These are phyloP conservation scores for Dendrobium catenatum DNA, from an alignment of 106 monocot species.

Conservation along the genomic window DNA sequence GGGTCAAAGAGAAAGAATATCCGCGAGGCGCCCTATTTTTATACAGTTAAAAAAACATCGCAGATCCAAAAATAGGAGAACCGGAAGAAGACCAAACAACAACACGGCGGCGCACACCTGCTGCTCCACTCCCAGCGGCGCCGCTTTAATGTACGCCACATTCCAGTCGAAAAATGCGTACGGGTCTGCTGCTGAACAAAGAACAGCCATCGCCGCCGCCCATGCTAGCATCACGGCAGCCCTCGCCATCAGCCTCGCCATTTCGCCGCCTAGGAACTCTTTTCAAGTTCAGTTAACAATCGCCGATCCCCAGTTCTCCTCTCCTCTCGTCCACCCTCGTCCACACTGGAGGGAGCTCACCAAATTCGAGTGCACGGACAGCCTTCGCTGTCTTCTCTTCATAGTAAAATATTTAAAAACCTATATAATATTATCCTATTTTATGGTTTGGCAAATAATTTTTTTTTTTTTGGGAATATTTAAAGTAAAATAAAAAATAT, in stretches of 20 bases:
- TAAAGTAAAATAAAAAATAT: no score
- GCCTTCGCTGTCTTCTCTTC: not conserved
- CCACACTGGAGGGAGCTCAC: not conserved
- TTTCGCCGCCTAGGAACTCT: not conserved
- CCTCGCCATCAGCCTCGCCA: not conserved
- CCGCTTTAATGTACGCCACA: not conserved
- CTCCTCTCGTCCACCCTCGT: no score
- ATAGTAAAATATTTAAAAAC: not conserved
- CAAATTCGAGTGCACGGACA: not conserved
- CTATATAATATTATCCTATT: no score
- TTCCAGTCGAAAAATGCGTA: slow-evolving; percentile 5
- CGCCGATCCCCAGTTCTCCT: no score
- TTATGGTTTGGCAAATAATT: no score
- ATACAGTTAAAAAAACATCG: not conserved
- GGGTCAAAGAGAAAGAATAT: not conserved
- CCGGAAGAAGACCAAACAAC: not conserved
- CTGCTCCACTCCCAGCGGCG: slow-evolving; percentile 5
- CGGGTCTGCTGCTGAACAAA: not conserved
- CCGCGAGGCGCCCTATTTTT: not conserved
- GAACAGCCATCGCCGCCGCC: not conserved
- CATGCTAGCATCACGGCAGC: not conserved
- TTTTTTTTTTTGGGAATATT: no score
- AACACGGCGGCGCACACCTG: not conserved
- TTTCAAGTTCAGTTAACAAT: no score
- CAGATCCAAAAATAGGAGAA: not conserved